Base-by-base conservation (phyloP, 2,329 filamentous ascomycete species). In the Ceratocystis diversiconidia region DNA sequence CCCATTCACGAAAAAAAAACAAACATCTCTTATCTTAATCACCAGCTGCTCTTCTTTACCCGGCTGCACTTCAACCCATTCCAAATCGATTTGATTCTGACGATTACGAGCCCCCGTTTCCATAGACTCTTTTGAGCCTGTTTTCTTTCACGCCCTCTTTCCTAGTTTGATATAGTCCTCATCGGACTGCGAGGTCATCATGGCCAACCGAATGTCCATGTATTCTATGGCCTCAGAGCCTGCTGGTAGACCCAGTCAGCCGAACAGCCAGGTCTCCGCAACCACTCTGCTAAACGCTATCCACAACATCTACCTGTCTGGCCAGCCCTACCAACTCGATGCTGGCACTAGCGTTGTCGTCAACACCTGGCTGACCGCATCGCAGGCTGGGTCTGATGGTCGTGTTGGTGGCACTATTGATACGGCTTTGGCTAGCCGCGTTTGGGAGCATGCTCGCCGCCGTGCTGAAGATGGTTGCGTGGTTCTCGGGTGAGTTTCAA, bases 391-490 rank as follows among this genome's bases (percentile, higher is more conserved):
- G 48, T 80, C 83, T 2, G 84, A 90, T 71, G 88, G 88, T 46
- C 80, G 82, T 65, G 79, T 80, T 60, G 89, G 89, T 63, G 89
- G 89, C 64, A 91, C 89, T 6, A 84, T 97, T 52, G 94, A 99
- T 75, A 77, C 83, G 52, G 83, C 88, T 25, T 77, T 99, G 62
- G 89, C 89, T 17, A 80, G 84, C 63, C 85, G 90, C 73, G 91
- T 92, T 2, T 99, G 94, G 92, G 94, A 99, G 77, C 94, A 99
- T 79, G 92, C 94, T 66, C 84, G 92, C 70, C 85, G 94, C 68
- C 85, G 94, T 77, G 94, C 94, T 52, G 94, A 99, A 75, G 94
- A 99, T 77, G 92, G 90, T 17, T 96, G 92, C 73, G 88, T 99
- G 69, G 80, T 97, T 64, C 77, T 99, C 70, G 88, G 89, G 90